These are phyloP conservation scores for Aspergillus tamarii DNA, from an alignment of 2,329 filamentous ascomycete species.

Conservation along the genomic window DNA sequence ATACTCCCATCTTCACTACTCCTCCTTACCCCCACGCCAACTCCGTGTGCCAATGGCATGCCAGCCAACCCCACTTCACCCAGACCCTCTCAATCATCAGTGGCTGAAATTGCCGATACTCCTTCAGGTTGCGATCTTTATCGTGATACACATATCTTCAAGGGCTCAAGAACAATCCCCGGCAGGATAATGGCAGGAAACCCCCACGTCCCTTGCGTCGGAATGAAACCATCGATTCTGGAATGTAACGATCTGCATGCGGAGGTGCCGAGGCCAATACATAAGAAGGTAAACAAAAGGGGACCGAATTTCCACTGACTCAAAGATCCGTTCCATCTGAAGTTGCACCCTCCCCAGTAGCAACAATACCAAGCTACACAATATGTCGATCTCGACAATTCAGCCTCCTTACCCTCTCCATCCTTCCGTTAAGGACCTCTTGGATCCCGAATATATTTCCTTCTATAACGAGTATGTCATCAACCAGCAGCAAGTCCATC, in stretches of 20 bases:
- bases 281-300: constrained; percentile 1
- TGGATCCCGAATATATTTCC: constrained; percentile 55
- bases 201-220: constrained; percentile 10
- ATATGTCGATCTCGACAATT: constrained; percentile 24
- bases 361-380: constrained; percentile 2
- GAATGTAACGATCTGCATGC: constrained; percentile 8
- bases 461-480: constrained; percentile 59
- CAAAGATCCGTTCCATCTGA: not conserved
- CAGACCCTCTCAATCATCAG: not conserved
- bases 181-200: constrained; percentile 1
- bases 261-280: not conserved
- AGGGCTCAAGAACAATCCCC: not conserved
- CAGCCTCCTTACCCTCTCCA: constrained; percentile 54
- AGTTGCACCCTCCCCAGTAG: not conserved
- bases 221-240: not conserved
- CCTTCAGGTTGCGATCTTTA: not conserved
- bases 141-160: not conserved
- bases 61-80: not conserved
- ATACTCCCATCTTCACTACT: not conserved
- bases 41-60: not conserved
- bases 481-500: constrained; percentile 58
- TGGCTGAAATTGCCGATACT: not conserved
- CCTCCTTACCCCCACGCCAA: not conserved
- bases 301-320: not conserved
- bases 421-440: constrained; percentile 48